Percentiles rank a stretch among this genome's conserved stretches.
phyloP scores from a whole-genome alignment of 345 rosid species.

The Ricinus communis region DNA sequence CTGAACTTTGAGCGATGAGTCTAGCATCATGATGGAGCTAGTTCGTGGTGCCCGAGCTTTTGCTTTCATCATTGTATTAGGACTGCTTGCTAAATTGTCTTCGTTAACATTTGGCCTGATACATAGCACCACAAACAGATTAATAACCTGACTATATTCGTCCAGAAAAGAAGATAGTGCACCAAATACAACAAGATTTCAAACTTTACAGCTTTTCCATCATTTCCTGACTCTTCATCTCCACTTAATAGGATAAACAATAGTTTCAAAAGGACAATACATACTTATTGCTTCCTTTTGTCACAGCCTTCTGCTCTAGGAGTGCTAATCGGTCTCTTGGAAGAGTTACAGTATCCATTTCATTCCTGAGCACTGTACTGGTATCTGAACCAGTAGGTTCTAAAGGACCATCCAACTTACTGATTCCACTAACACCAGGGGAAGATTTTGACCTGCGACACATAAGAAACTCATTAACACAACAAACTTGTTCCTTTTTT shows the following conservation, averaged over 20 bases:
- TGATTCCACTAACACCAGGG: conserved; percentile 53
- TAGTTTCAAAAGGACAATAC: conserved; percentile 26
- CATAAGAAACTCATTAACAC: conserved; percentile 11
- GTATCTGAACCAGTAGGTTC: conserved; percentile 68
- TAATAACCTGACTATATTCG: conserved; percentile 15
- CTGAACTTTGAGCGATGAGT: conserved; percentile 60
- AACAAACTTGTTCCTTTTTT: conserved; percentile 1
- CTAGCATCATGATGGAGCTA: conserved; percentile 60
- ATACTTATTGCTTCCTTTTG: conserved; percentile 72
- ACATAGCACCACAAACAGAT: conserved; percentile 23
- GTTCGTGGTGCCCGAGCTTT: conserved; percentile 72
- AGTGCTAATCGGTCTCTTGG: conserved; percentile 52
- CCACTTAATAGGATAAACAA: conserved; percentile 4
- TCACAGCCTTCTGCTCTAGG: conserved; percentile 53
- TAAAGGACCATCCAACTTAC: conserved; percentile 56
- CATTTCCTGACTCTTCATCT: background rate
- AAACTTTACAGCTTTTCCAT: background rate
- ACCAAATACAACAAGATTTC: conserved; percentile 1
- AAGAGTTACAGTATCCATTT: conserved; percentile 52
- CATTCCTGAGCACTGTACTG: conserved; percentile 51
- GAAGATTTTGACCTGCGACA: conserved; percentile 71
- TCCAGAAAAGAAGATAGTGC: background rate
- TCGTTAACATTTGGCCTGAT: conserved; percentile 62
- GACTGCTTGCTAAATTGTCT: conserved; percentile 49
- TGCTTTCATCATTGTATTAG: conserved; percentile 57